Conservation (phyloP, 2,329 filamentous ascomycete genomes). For the Pseudocercospora macadamiae region DNA sequence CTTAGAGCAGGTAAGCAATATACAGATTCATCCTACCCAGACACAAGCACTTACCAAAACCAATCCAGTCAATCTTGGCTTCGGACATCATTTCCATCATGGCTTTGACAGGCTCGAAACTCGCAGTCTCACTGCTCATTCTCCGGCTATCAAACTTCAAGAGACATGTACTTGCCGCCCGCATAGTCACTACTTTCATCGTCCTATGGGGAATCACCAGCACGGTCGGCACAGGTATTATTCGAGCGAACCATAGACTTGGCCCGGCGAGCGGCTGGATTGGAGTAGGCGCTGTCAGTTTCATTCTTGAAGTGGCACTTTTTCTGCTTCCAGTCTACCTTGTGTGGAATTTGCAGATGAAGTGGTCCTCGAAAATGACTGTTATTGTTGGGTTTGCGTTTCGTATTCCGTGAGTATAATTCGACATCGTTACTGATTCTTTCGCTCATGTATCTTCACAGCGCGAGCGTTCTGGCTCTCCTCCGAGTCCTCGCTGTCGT, state of each 20-base stretch:
- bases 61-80: slow-evolving; percentile 10
- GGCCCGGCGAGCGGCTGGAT: slow-evolving; percentile 16
- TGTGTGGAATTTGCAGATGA: slow-evolving; percentile 21
- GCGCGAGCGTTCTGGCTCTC: slow-evolving; percentile 15
- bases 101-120: slow-evolving; percentile 20
- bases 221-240: neutral
- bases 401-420: slow-evolving; percentile 19
- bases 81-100: slow-evolving; percentile 19
- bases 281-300: slow-evolving; percentile 17
- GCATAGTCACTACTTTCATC: slow-evolving; percentile 15
- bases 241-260: neutral
- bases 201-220: slow-evolving; percentile 12
- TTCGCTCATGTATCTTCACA: neutral
- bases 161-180: slow-evolving; percentile 14
- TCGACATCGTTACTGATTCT: neutral
- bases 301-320: slow-evolving; percentile 17
- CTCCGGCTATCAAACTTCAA: slow-evolving; percentile 22
- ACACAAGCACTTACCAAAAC: neutral
- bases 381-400: slow-evolving; percentile 23
- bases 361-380: slow-evolving; percentile 17
- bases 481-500: slow-evolving; percentile 18
- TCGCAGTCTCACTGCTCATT: slow-evolving; percentile 23
- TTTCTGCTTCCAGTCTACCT: slow-evolving; percentile 21
- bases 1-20: neutral
- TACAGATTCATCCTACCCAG: neutral